Conservation (phyloP, 2,329 filamentous ascomycete genomes). For the Fusarium avenaceum region DNA sequence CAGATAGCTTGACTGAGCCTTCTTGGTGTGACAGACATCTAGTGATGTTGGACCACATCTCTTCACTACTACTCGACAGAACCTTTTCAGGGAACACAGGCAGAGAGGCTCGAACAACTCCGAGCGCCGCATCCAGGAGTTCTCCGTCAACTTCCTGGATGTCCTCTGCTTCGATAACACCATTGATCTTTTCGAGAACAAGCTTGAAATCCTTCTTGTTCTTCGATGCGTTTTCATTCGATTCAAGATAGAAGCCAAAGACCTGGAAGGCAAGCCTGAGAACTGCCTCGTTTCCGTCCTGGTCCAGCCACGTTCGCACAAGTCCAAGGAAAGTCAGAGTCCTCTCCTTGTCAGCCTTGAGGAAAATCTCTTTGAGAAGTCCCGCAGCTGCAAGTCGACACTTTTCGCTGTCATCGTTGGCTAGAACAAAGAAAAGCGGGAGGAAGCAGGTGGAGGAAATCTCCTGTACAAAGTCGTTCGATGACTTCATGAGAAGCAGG, state of each 20-base stretch:
- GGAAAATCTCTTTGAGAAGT: constrained; percentile 84
- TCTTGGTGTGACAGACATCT: constrained; percentile 79
- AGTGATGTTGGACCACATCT: constrained; percentile 79
- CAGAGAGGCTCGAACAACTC: constrained; percentile 76
- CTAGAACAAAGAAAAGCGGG: constrained; percentile 85
- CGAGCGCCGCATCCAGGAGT: constrained; percentile 79
- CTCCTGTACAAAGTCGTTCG: constrained; percentile 85
- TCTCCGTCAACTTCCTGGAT: constrained; percentile 73
- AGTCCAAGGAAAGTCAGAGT: constrained; percentile 77
- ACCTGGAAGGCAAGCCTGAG: constrained; percentile 81
- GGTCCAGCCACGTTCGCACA: constrained; percentile 81
- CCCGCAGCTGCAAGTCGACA: constrained; percentile 86
- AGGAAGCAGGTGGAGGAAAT: constrained; percentile 86
- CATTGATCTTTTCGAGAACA: constrained; percentile 68
- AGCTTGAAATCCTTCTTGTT: constrained; percentile 77
- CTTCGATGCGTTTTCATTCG: constrained; percentile 68
- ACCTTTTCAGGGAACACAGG: constrained; percentile 74
- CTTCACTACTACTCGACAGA: constrained; percentile 69
- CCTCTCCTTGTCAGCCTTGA: constrained; percentile 79
- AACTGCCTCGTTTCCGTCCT: constrained; percentile 78
- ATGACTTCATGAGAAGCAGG: constrained; percentile 86
- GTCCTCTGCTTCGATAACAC: constrained; percentile 68
- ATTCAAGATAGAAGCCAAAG: constrained; percentile 86
- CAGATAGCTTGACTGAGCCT: constrained; percentile 79
- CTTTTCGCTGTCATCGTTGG: constrained; percentile 88